Evolutionary conservation across 495 filamentous ascomycete species (phyloP).

Genomic region (Chaetomium cochliodes): DNA sequence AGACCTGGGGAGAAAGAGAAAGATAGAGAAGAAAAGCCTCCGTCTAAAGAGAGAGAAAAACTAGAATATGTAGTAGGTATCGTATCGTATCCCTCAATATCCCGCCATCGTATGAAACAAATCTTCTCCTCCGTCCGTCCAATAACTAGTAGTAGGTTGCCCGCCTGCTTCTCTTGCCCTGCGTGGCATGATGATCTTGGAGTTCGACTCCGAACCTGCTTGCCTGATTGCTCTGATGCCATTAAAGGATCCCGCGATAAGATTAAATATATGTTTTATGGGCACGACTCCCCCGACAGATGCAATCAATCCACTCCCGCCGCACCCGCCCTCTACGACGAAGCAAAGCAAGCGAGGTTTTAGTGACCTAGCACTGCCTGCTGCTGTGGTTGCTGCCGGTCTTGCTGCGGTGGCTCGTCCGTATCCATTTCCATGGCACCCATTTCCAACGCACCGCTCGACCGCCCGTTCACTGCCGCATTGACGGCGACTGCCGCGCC

Average conservation of each 20-base stretch:
- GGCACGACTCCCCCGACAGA: too few species aligned
- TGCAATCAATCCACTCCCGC: background rate
- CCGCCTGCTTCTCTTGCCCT: too few species aligned
- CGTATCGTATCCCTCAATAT: background rate
- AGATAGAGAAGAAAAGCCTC: background rate
- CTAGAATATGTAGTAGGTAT: conserved; percentile 10
- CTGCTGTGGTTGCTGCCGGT: background rate
- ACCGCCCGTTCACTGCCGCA: conserved; percentile 1
- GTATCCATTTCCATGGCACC: conserved; percentile 12
- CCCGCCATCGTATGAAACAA: background rate
- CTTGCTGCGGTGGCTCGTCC: background rate
- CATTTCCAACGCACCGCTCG: conserved; percentile 7
- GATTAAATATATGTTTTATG: background rate
- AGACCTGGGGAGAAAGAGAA: background rate
- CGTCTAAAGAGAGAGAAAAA: conserved; percentile 1
- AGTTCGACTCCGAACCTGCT: too few species aligned
- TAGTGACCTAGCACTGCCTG: conserved; percentile 19
- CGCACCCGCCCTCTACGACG: background rate
- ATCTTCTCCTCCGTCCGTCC: background rate
- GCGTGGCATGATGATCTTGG: too few species aligned
- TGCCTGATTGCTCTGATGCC: background rate
- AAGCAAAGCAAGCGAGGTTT: background rate
- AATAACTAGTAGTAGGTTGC: too few species aligned
- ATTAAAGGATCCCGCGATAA: background rate
- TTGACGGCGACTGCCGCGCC: background rate